Evolutionary conservation across 1,284 basidiomycete species (phyloP).

Genomic region (Ganoderma sinense): DNA sequence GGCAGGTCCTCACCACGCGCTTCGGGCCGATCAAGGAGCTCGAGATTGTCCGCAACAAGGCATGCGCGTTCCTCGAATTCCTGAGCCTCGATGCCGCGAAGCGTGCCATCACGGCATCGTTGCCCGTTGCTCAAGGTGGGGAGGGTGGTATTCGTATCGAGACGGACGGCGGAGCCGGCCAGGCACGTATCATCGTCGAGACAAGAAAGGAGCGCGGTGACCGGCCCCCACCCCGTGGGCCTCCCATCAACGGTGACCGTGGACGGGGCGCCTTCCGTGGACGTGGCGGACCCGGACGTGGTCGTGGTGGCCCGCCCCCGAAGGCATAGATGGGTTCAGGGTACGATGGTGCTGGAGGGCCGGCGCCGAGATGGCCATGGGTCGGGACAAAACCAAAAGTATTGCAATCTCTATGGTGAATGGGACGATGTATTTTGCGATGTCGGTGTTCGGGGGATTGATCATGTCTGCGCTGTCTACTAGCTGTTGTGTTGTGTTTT

Average conservation of each 20-base stretch:
- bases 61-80: slow-evolving; percentile 97
- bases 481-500: slow-evolving; percentile 11
- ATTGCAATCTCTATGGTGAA: slow-evolving; percentile 27
- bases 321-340: slow-evolving; percentile 32
- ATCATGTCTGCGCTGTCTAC: slow-evolving; percentile 8
- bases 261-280: slow-evolving; percentile 41
- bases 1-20: slow-evolving; percentile 62
- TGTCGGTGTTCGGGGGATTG: neutral
- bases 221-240: slow-evolving; percentile 54
- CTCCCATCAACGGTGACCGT: slow-evolving; percentile 42
- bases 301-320: slow-evolving; percentile 39
- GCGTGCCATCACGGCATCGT: slow-evolving; percentile 82
- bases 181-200: slow-evolving; percentile 80
- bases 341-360: neutral
- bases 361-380: neutral
- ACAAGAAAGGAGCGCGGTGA: slow-evolving; percentile 90
- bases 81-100: slow-evolving; percentile 79
- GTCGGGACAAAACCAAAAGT: slow-evolving; percentile 27
- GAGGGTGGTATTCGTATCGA: slow-evolving; percentile 90
- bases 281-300: slow-evolving; percentile 43
- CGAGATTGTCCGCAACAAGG: slow-evolving; percentile 89
- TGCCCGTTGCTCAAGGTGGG: slow-evolving; percentile 74
- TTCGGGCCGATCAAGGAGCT: slow-evolving; percentile 91
- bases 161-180: slow-evolving; percentile 53
- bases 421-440: slow-evolving; percentile 16